phyloP scores from a whole-genome alignment of 1,139 yeast species.

The Debaryomycetaceae sp. region DNA sequence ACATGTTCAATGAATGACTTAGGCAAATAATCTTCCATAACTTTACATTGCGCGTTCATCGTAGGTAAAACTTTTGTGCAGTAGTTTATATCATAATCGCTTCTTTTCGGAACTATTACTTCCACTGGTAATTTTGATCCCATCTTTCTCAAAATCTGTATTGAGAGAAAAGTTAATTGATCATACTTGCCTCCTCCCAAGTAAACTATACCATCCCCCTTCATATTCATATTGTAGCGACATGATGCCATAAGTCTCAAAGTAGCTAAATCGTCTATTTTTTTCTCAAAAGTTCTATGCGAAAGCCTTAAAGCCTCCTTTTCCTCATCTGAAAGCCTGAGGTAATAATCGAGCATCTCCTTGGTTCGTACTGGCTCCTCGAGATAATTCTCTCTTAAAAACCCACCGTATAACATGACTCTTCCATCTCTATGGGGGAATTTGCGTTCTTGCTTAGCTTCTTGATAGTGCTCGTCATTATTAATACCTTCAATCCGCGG shows the following conservation, averaged over 20 bases:
- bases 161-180: slow-evolving; percentile 53
- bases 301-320: slow-evolving; percentile 16
- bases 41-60: slow-evolving; percentile 29
- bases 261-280: background rate
- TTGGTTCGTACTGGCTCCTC: slow-evolving; percentile 28
- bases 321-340: slow-evolving; percentile 21
- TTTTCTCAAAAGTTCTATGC: slow-evolving; percentile 17
- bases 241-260: slow-evolving; percentile 21
- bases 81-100: slow-evolving; percentile 29
- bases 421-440: slow-evolving; percentile 23
- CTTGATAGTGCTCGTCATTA: slow-evolving; percentile 26
- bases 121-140: slow-evolving; percentile 61
- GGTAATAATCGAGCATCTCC: slow-evolving; percentile 19
- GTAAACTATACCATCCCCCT: slow-evolving; percentile 58
- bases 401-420: slow-evolving; percentile 33
- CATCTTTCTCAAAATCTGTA: slow-evolving; percentile 48
- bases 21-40: slow-evolving; percentile 33
- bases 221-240: slow-evolving; percentile 25
- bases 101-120: slow-evolving; percentile 33
- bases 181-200: slow-evolving; percentile 62
- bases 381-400: slow-evolving; percentile 29
- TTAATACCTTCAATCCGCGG: slow-evolving; percentile 24
- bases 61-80: slow-evolving; percentile 28
- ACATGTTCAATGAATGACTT: slow-evolving; percentile 15
- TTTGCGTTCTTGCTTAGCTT: slow-evolving; percentile 16